Evolutionary conservation across 2,329 filamentous ascomycete species (phyloP), one percentile per base, ranked within the genome.

Genomic region (Byssothecium circinans): DNA sequence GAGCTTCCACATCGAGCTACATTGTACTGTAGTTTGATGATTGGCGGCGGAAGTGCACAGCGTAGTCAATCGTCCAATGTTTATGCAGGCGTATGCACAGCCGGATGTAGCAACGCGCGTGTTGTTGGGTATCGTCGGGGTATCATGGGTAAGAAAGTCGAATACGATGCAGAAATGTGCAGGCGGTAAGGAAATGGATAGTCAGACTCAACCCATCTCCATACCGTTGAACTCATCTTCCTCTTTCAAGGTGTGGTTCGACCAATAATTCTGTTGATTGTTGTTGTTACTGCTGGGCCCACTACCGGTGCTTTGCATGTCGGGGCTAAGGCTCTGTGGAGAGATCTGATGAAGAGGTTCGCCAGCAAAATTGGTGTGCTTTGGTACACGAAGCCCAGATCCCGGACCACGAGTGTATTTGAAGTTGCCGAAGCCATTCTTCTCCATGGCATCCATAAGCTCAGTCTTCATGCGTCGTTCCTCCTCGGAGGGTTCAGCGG

Each of bases 381-480:
- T 88, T 15, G 94, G 94, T 8, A 99, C 94, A 22, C 92, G 85
- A 25, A 97, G 82, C 12, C 92, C 91, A 43, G 85, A 90, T 29
- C 92, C 92, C 22, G 87, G 83, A 14, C 83, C 85, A 50, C 94
- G 86, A 19, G 90, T 88, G 75, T 99, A 99, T 11, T 83, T 82
- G 68, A 95, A 91, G n/a, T 80, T 85, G 27, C 79, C 80, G 7
- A 81, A 75, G 36, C 89, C 87, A 56, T 91, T 94, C 78, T 87
- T 91, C 68, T 87, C 79, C 65, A 96, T 83, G 15, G 92, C 88
- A 62, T 95, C 89, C 68, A 91, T 81, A 39, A 97, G 83, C 71
- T 99, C 94, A 1, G 88, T 90, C 55, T 91, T 89, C 94, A 99
- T 97, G 34, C 94, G 88, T 69, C 86, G 87, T 77, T 97, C 92